Conservation (phyloP, 2,329 filamentous ascomycete genomes). For the Fusarium pseudocircinatum region DNA sequence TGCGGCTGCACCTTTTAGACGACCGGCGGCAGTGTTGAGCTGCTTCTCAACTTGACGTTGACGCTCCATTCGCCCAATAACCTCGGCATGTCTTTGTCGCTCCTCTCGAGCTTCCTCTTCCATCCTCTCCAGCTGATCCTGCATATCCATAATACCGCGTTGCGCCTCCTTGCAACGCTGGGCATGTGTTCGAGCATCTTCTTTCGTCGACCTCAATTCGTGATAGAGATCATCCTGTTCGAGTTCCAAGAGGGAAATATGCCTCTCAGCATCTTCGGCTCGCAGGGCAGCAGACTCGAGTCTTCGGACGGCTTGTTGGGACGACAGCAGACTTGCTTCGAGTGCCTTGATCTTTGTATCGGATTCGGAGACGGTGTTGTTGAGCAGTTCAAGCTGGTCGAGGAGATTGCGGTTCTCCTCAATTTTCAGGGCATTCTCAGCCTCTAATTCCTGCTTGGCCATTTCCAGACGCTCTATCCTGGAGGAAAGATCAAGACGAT, state of each 20-base stretch:
- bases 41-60: slow-evolving; percentile 85
- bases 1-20: slow-evolving; percentile 83
- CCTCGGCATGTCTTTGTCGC: slow-evolving; percentile 80
- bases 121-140: slow-evolving; percentile 89
- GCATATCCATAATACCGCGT: slow-evolving; percentile 77
- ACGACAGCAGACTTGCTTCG: slow-evolving; percentile 78
- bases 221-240: slow-evolving; percentile 81
- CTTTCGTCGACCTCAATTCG: slow-evolving; percentile 71
- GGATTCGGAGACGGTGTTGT: slow-evolving; percentile 80
- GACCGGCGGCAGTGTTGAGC: slow-evolving; percentile 79
- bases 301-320: slow-evolving; percentile 79
- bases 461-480: slow-evolving; percentile 81
- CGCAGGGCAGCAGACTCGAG: slow-evolving; percentile 78
- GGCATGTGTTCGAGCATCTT: slow-evolving; percentile 81
- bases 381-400: slow-evolving; percentile 85
- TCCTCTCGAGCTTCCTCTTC: slow-evolving; percentile 86
- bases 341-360: slow-evolving; percentile 82
- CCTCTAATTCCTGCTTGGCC: slow-evolving; percentile 78
- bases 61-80: slow-evolving; percentile 84
- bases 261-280: slow-evolving; percentile 81
- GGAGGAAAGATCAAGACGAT: slow-evolving; percentile 76
- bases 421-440: slow-evolving; percentile 78
- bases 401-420: slow-evolving; percentile 85
- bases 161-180: slow-evolving; percentile 89
- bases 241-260: slow-evolving; percentile 80